Conservation (phyloP, 805 yeast genomes). For the Cyberlindnera samutprakarnensis region DNA sequence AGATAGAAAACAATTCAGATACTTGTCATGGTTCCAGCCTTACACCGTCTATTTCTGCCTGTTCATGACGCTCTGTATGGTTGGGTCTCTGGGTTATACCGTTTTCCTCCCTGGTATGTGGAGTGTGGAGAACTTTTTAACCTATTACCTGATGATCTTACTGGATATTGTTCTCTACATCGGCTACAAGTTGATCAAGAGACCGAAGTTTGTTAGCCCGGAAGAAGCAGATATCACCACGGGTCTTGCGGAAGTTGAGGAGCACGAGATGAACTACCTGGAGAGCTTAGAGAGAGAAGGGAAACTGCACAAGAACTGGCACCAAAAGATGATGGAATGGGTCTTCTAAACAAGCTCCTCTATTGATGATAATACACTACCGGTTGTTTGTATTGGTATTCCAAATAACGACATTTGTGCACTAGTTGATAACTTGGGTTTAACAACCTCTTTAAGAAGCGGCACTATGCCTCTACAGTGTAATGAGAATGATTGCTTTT, state of each 20-base stretch:
- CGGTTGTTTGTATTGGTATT: too few species aligned
- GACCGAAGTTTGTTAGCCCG: slow-evolving; percentile 37
- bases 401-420: too few species aligned
- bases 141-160: slow-evolving; percentile 67
- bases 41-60: slow-evolving; percentile 42
- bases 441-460: too few species aligned
- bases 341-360: background rate
- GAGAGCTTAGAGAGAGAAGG: slow-evolving; percentile 7
- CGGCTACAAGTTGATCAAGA: slow-evolving; percentile 40
- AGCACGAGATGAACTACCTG: slow-evolving; percentile 36
- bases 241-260: slow-evolving; percentile 50
- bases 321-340: background rate
- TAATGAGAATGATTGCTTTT: too few species aligned
- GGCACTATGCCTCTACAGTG: too few species aligned
- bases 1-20: slow-evolving; percentile 32
- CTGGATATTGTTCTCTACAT: slow-evolving; percentile 38
- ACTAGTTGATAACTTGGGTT: too few species aligned
- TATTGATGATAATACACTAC: too few species aligned
- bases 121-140: slow-evolving; percentile 56
- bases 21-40: slow-evolving; percentile 53
- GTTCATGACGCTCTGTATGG: slow-evolving; percentile 38
- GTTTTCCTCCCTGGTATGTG: slow-evolving; percentile 66
- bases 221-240: slow-evolving; percentile 44
- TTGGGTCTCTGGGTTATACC: slow-evolving; percentile 57
- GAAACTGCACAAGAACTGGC: background rate